Evolutionary conservation across 768 basidiomycete genomes (phyloP), one percentile per base, ranked within the genome.

Genomic region (Mycena galericulata): DNA sequence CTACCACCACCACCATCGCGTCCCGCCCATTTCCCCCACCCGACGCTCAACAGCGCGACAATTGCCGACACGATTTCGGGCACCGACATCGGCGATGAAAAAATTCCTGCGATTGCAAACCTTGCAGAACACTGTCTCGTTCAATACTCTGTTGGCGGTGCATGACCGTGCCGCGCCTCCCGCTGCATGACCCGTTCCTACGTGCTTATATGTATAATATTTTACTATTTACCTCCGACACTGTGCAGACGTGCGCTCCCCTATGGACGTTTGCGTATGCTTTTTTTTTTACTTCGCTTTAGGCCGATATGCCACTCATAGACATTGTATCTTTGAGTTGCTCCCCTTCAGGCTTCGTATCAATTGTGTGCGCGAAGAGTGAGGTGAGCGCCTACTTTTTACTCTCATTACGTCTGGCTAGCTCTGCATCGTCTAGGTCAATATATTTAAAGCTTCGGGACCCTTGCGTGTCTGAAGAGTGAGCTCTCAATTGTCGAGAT

Each of bases 401-500:
- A 51, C 50, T 51, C 50, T 51, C 50, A 51, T 51, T 51, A 51
- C 50, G 30, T 51, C 50, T 51, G 34, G 29, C 50, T 51, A 34
- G 50, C 50, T 51, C 50, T 51, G 50, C 17, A 51, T 51, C 34
- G 50, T 51, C 50, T 51, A 51, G 29, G 50, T 51, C 50, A 34
- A 51, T 51, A 51, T 30, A 51, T 51, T 51, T 5, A 51, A 51
- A 51, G 50, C 17, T 51, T 32, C 30, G 30, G 17, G 30, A 32
- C 50, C 50, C 50, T 51, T 32, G 50, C 30, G 30, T 51, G 50
- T n/a, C 29, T 51, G 50, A 51, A 32, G 17, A 51, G 50, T 51
- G 50, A 51, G 50, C 50, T 51, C 50, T 51, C 50, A 51, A 51
- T 51, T 51, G 50, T 51, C 50, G 20, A 51, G 50, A 51, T 51